Conservation (phyloP, 257 asterid genomes). For the Solanum dulcamara region DNA sequence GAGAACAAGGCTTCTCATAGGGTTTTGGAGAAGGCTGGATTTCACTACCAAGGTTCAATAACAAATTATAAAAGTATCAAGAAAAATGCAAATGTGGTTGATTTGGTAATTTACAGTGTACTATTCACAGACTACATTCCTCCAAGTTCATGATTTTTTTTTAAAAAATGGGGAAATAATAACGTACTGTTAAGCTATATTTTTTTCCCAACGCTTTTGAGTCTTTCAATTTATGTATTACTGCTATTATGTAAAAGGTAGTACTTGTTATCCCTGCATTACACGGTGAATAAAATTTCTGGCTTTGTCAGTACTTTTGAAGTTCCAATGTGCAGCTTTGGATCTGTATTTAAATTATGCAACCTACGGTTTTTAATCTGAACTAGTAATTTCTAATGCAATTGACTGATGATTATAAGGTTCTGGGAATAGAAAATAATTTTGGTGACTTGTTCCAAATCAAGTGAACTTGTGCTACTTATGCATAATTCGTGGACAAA, state of each 20-base stretch:
- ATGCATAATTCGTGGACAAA: neutral
- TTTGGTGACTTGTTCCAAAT: neutral
- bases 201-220: neutral
- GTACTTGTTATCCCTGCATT: neutral
- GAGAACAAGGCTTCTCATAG: constrained; percentile 31
- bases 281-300: too few species aligned
- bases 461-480: neutral
- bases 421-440: neutral
- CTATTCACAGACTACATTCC: neutral
- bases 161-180: neutral
- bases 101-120: neutral
- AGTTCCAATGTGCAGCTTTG: neutral
- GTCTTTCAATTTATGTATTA: neutral
- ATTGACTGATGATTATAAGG: neutral
- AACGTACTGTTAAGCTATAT: neutral
- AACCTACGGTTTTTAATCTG: neutral
- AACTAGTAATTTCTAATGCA: neutral
- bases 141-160: too few species aligned
- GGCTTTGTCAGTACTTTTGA: neutral
- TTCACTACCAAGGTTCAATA: neutral
- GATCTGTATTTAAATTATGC: neutral
- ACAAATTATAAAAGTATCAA: neutral
- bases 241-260: neutral
- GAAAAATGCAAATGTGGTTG: neutral
- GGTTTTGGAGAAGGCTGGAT: neutral